phyloP scores from a whole-genome alignment of 257 asterid species.

The Solanum bukasovii region DNA sequence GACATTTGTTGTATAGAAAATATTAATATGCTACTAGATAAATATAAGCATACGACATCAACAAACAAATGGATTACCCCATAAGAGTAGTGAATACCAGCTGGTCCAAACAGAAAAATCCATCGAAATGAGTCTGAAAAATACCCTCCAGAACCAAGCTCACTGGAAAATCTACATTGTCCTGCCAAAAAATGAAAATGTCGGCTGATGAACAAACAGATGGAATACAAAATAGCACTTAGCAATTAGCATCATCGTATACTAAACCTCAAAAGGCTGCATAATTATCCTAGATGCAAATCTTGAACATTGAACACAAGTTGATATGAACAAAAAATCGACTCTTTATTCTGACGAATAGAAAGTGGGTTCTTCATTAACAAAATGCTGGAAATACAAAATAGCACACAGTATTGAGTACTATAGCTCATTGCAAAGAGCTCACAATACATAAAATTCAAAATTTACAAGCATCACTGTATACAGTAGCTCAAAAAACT shows the following conservation, averaged over 20 bases:
- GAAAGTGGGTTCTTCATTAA: background rate
- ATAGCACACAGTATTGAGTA: background rate
- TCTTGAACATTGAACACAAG: background rate
- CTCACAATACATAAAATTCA: background rate
- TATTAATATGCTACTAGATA: background rate
- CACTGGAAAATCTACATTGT: constrained; percentile 12
- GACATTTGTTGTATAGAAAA: background rate
- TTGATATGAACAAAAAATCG: background rate
- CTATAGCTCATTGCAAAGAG: background rate
- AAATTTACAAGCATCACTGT: background rate
- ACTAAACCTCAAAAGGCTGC: background rate
- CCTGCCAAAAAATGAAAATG: constrained; percentile 19
- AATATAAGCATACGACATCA: background rate
- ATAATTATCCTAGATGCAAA: background rate
- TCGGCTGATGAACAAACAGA: background rate
- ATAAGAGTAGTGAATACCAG: constrained; percentile 34
- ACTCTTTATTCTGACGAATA: background rate
- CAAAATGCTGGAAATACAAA: background rate
- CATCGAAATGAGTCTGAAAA: constrained; percentile 33
- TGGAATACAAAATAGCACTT: background rate
- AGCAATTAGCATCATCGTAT: background rate
- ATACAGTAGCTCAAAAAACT: background rate
- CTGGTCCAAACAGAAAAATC: constrained; percentile 57
- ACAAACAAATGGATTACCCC: background rate
- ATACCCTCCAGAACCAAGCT: constrained; percentile 31